phyloP scores from a whole-genome alignment of 2,329 filamentous ascomycete species.

The Lasiodiplodia gonubiensis region DNA sequence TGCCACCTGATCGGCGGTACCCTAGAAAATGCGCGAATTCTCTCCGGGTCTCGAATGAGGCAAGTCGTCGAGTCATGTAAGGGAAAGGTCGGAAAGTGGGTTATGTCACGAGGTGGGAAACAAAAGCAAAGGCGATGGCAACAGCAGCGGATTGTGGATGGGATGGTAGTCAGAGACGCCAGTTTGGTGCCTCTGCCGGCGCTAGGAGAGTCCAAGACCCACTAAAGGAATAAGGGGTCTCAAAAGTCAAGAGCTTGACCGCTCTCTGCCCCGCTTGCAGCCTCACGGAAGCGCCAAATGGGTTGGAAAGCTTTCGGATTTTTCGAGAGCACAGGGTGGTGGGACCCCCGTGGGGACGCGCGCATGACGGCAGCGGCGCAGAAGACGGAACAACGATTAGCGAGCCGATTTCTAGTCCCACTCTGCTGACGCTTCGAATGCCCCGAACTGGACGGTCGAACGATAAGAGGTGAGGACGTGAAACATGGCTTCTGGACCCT shows the following conservation, averaged over 20 bases:
- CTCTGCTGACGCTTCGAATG: background rate
- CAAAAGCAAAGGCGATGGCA: background rate
- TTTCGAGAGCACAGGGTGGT: background rate
- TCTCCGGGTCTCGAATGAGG: background rate
- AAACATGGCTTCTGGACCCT: background rate
- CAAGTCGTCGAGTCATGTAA: background rate
- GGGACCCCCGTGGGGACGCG: background rate
- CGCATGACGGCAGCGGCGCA: background rate
- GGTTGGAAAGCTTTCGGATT: background rate
- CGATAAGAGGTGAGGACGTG: background rate
- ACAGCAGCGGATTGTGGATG: background rate
- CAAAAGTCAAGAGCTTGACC: background rate
- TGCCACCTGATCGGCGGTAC: background rate
- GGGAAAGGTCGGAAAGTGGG: background rate
- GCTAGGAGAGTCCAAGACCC: background rate
- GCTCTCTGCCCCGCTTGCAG: background rate
- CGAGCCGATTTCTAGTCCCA: background rate
- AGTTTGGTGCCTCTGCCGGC: background rate
- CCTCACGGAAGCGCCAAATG: background rate
- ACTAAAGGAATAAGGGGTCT: background rate
- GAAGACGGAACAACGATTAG: background rate
- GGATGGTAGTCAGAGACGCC: background rate
- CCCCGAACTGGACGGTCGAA: background rate
- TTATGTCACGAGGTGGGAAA: background rate
- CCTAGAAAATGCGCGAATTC: background rate